A percentile compares a stretch with the other conserved stretches of the same genome.
Evolutionary conservation across 2,329 filamentous ascomycete genomes (phyloP).

Genomic region (Pseudogymnoascus sp.): DNA sequence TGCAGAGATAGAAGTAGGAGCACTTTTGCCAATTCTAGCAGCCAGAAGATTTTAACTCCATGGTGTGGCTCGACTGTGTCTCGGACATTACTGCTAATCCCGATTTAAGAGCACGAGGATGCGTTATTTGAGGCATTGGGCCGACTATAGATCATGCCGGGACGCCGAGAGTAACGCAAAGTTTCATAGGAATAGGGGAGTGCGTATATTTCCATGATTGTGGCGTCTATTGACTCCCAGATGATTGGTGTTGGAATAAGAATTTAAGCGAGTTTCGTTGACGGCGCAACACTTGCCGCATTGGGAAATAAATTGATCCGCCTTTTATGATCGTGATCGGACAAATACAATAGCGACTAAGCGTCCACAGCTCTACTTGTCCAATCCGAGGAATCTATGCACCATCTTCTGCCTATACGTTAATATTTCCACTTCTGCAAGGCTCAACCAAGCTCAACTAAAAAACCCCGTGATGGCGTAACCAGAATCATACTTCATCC

Average conservation of each 20-base stretch:
- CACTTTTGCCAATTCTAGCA: neutral
- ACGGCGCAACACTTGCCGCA: neutral
- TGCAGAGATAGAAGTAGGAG: neutral
- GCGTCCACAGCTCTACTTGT: neutral
- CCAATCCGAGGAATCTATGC: neutral
- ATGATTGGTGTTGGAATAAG: neutral
- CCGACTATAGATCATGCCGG: neutral
- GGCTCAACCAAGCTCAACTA: neutral
- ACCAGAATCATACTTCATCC: neutral
- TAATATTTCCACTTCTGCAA: neutral
- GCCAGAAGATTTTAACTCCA: neutral
- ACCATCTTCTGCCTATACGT: neutral
- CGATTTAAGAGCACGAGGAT: neutral
- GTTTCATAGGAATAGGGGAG: neutral
- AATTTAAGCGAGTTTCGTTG: neutral
- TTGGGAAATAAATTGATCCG: neutral
- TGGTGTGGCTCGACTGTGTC: neutral
- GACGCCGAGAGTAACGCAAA: neutral
- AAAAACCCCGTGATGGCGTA: neutral
- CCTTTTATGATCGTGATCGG: neutral
- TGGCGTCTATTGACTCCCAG: neutral
- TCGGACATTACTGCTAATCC: neutral
- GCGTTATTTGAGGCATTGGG: neutral
- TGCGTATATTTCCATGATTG: neutral
- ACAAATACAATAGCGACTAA: neutral